Base-by-base conservation (phyloP, 176 grass and related monocot genomes). In the Melocanna baccifera region DNA sequence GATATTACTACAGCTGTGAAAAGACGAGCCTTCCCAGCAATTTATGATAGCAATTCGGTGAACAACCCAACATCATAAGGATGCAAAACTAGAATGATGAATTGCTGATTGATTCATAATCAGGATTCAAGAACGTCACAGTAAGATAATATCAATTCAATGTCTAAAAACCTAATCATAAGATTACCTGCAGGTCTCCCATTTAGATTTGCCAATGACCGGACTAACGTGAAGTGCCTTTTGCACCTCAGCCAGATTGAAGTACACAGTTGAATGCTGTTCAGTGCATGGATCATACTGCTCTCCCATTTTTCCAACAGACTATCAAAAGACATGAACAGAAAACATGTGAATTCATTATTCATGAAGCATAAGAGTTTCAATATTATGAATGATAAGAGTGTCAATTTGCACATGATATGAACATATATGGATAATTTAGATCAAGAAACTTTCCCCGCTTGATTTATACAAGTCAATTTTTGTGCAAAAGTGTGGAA, bases 251-350 rank as follows among this genome's bases (percentile, higher is more conserved):
- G 85, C 83, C 68, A 99, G 84, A 84, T 99, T 99, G 62, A 99
- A 99, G 86, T 99, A 99, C 86, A 99, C 81, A 86, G 16, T 92
- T 53, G 96, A 99, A 87, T 96, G 96, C 77, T 89, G 85, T 85
- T 99, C 91, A 51, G 96, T 99, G 81, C 96, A 96, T 41, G 93
- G 93, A 86, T 99, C 93, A 87, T 99, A 99, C 68, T 88, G 92
- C 75, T 87, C 96, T 16, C 81, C 81, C 46, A 96, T 81, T 91
- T 89, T 89, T 16, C 91, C 91, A 86, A 76, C 84, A 88, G 91
- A 92, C 90, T 96, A 88, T 80, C 2, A 86, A 94, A 87, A 87
- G 2, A 77, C 47, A 61, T 68, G n/a, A 61, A 78, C 12, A 62
- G 14, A 84, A 84, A 81, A 76, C 6, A 45, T 71, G 12, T 28